Evolutionary conservation across 257 asterid genomes (phyloP).

Genomic region (Ophiorrhiza pumila): DNA sequence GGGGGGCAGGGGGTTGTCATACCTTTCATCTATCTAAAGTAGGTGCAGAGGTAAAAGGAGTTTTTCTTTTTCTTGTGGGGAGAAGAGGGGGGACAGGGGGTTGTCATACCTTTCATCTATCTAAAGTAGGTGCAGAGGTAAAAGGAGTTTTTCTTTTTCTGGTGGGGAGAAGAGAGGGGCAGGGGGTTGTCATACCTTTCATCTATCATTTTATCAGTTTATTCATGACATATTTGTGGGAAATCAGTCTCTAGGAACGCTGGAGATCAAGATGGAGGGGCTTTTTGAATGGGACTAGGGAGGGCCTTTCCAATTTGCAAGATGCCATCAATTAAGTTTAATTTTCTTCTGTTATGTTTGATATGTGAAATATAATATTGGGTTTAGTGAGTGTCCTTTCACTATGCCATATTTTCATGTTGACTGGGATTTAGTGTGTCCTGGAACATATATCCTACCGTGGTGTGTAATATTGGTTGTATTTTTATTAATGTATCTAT

Average conservation of each 20-base stretch:
- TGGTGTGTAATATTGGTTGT: slow-evolving; percentile 1
- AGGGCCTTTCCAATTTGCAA: not conserved
- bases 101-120: too few relatives aligned
- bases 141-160: not conserved
- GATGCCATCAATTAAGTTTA: not conserved
- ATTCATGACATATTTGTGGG: not conserved
- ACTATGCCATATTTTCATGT: not conserved
- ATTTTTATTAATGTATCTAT: not conserved
- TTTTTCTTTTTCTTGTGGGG: not conserved
- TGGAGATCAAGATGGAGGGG: not conserved
- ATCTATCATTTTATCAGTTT: too few relatives aligned
- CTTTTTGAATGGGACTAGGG: not conserved
- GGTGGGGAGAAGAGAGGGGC: not conserved
- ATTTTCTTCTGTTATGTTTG: not conserved
- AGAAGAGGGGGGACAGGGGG: not conserved
- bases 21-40: not conserved
- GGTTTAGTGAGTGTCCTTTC: not conserved
- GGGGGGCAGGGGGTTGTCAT: not conserved
- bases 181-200: too few relatives aligned
- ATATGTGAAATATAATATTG: not conserved
- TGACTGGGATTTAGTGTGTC: not conserved
- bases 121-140: not conserved
- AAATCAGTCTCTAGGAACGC: not conserved
- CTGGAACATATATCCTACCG: not conserved
- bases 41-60: not conserved